These are phyloP conservation scores for Boeremia exigua DNA, from an alignment of 2,329 filamentous ascomycete species.

Conservation along the genomic window DNA sequence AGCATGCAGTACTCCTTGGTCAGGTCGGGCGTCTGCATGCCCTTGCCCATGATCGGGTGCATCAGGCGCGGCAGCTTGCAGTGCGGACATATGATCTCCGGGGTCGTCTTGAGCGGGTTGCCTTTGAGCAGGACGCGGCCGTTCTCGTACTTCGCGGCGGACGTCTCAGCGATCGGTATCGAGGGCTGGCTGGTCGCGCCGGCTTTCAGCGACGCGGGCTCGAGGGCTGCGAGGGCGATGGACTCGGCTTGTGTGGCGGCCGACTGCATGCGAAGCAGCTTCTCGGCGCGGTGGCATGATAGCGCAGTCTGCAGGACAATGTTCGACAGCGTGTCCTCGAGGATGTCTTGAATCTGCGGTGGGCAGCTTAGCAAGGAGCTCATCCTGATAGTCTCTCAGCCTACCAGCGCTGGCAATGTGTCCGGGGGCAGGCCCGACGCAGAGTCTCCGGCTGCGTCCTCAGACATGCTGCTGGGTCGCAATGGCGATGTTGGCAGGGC, in stretches of 20 bases:
- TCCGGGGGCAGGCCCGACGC: slow-evolving; percentile 36
- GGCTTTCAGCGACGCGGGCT: slow-evolving; percentile 43
- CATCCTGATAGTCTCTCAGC: slow-evolving; percentile 15
- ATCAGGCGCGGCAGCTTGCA: slow-evolving; percentile 77
- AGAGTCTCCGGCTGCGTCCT: slow-evolving; percentile 39
- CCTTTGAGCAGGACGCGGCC: slow-evolving; percentile 72
- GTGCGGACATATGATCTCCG: slow-evolving; percentile 74
- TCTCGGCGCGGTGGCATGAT: slow-evolving; percentile 78
- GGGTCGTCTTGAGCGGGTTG: slow-evolving; percentile 73
- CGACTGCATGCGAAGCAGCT: slow-evolving; percentile 71
- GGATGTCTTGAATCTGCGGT: slow-evolving; percentile 54
- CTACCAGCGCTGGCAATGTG: slow-evolving; percentile 42
- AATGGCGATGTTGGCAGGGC: slow-evolving; percentile 20
- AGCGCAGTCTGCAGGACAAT: slow-evolving; percentile 77
- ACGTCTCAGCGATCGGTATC: slow-evolving; percentile 62
- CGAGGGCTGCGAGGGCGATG: slow-evolving; percentile 45
- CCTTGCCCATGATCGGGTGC: slow-evolving; percentile 74
- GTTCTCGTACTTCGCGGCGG: slow-evolving; percentile 73
- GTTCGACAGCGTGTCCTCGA: slow-evolving; percentile 78
- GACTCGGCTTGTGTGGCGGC: slow-evolving; percentile 58
- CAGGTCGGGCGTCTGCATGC: slow-evolving; percentile 67
- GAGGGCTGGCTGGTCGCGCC: slow-evolving; percentile 55
- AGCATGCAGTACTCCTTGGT: slow-evolving; percentile 75
- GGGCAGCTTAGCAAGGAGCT: slow-evolving; percentile 34
- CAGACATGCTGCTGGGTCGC: slow-evolving; percentile 43